These are phyloP conservation scores for Ogataea trehaloabstinens DNA, from an alignment of 805 yeast genomes.

Conservation along the genomic window DNA sequence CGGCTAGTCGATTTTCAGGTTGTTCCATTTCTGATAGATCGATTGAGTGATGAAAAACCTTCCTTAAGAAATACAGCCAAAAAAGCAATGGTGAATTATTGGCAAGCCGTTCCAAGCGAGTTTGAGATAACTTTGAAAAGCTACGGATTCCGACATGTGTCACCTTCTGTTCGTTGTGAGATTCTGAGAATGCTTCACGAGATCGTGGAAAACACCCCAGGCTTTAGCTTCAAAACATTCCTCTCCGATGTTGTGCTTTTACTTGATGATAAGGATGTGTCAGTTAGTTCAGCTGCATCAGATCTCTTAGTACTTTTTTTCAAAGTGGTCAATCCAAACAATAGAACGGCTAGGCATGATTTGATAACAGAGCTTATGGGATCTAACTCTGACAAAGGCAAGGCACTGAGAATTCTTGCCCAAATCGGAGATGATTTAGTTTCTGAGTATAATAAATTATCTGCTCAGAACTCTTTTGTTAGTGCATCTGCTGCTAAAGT, in stretches of 20 bases:
- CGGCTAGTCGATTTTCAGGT: conserved; percentile 41
- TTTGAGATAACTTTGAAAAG: conserved; percentile 47
- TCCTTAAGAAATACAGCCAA: conserved; percentile 43
- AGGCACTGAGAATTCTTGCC: conserved; percentile 25
- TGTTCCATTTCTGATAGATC: conserved; percentile 50
- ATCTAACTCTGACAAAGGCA: conserved; percentile 29
- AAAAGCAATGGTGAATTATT: conserved; percentile 51
- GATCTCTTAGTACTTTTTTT: conserved; percentile 38
- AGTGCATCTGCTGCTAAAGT: conserved; percentile 30
- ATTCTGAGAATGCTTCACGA: conserved; percentile 44
- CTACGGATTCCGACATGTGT: conserved; percentile 40
- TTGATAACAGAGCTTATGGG: conserved; percentile 40
- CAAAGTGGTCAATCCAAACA: conserved; percentile 28
- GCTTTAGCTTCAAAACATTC: conserved; percentile 33
- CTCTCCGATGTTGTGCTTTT: conserved; percentile 24
- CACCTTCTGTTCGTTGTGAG: conserved; percentile 39
- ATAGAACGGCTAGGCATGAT: conserved; percentile 43
- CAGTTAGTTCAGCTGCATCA: conserved; percentile 18
- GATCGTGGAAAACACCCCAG: conserved; percentile 36
- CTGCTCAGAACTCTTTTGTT: conserved; percentile 22
- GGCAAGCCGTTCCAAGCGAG: conserved; percentile 49
- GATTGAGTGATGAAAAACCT: conserved; percentile 41
- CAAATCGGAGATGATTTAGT: conserved; percentile 31
- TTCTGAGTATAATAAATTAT: conserved; percentile 13
- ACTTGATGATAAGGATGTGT: conserved; percentile 16